Evolutionary conservation across 163 green algal genomes (phyloP).

Genomic region (Chlamydomonas reinhardtii): DNA sequence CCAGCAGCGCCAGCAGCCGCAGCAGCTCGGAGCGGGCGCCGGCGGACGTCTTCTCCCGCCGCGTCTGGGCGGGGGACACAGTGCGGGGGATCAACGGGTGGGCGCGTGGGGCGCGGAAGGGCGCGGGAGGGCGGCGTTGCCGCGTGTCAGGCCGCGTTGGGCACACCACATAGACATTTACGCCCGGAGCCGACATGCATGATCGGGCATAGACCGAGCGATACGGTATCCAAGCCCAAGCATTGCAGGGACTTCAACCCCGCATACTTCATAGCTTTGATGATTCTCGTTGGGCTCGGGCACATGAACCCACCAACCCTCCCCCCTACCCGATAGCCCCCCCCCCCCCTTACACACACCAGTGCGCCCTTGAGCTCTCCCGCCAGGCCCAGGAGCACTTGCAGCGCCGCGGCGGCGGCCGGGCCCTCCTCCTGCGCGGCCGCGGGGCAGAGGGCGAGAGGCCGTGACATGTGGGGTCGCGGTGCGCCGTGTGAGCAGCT

Average conservation of each 20-base stretch:
- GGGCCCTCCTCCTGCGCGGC: not conserved
- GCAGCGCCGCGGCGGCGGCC: not conserved
- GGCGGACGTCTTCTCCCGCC: conserved; percentile 8
- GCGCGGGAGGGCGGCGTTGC: too few species aligned
- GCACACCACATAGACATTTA: not conserved
- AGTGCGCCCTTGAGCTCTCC: not conserved
- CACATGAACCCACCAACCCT: not conserved
- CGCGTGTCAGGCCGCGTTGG: too few species aligned
- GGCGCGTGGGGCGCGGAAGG: too few species aligned
- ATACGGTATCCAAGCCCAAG: too few species aligned
- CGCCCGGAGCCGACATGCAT: too few species aligned
- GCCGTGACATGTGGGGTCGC: not conserved
- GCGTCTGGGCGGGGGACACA: not conserved
- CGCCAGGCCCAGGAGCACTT: not conserved
- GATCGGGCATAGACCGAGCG: too few species aligned
- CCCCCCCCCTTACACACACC: not conserved
- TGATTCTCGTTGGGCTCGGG: too few species aligned
- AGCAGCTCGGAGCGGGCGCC: conserved; percentile 11
- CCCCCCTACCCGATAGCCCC: not conserved
- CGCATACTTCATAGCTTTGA: too few species aligned
- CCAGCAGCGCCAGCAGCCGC: not conserved
- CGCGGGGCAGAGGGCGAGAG: not conserved
- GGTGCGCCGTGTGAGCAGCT: not conserved
- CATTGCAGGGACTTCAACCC: too few species aligned
- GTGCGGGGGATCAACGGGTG: too few species aligned